Evolutionary conservation across 1,284 basidiomycete species (phyloP).

Genomic region (Vanrija sp.): DNA sequence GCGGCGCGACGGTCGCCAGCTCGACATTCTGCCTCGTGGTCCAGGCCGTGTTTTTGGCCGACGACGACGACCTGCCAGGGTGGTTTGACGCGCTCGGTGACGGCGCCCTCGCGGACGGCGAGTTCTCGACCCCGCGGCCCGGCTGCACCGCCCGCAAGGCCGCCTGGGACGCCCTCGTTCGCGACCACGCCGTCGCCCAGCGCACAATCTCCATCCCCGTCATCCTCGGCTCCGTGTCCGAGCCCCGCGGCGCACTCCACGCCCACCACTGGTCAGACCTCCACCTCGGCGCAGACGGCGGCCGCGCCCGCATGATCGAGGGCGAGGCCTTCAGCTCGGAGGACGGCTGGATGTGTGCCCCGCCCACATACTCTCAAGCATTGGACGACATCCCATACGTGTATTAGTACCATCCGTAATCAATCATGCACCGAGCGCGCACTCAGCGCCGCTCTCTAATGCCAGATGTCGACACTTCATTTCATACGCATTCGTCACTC

Average conservation of each 20-base stretch:
- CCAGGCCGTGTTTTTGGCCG: slow-evolving; percentile 30
- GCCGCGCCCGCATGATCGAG: slow-evolving; percentile 22
- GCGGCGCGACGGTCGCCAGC: slow-evolving; percentile 21
- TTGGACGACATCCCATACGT: slow-evolving; percentile 29
- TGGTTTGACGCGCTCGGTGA: not conserved
- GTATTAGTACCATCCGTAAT: slow-evolving; percentile 7
- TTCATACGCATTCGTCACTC: not conserved
- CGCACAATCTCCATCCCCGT: slow-evolving; percentile 48
- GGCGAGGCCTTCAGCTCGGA: slow-evolving; percentile 32
- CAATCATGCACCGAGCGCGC: no score
- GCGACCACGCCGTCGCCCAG: slow-evolving; percentile 23
- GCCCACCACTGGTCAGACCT: slow-evolving; percentile 35
- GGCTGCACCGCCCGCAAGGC: not conserved
- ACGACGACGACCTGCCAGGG: not conserved
- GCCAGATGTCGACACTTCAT: not conserved
- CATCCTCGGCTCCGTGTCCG: slow-evolving; percentile 50
- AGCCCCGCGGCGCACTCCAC: slow-evolving; percentile 43
- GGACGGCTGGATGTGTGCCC: slow-evolving; percentile 40
- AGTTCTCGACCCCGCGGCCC: not conserved
- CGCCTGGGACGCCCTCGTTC: slow-evolving; percentile 11
- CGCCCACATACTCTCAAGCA: slow-evolving; percentile 36
- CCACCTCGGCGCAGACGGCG: slow-evolving; percentile 20
- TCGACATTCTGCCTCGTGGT: slow-evolving; percentile 44
- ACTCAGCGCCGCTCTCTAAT: no score
- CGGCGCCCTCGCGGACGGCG: not conserved